These are phyloP conservation scores for Fusarium veterinarium DNA, from an alignment of 2,329 filamentous ascomycete species.

Conservation along the genomic window DNA sequence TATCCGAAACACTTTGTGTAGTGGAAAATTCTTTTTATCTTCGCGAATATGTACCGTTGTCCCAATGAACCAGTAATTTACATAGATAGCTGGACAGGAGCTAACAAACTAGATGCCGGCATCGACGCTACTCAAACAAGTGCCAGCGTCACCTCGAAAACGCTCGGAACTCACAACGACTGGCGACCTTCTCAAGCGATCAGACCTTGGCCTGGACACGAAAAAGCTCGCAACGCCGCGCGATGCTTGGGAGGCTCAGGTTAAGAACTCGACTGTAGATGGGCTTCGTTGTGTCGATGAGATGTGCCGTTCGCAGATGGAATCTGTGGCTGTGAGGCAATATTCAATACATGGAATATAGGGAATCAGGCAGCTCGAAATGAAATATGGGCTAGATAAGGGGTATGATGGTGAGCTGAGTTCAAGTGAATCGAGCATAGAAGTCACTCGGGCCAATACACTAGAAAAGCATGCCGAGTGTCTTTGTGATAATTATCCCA, in stretches of 20 bases:
- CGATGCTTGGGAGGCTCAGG: not conserved
- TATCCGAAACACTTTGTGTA: too few species aligned
- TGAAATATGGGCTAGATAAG: not conserved
- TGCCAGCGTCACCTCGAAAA: too few species aligned
- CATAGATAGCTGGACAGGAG: too few species aligned
- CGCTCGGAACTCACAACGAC: not conserved
- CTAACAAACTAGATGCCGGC: not conserved
- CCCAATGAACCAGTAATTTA: not conserved
- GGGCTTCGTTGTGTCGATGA: too few species aligned
- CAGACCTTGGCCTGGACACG: too few species aligned
- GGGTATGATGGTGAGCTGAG: not conserved
- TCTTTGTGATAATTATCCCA: too few species aligned
- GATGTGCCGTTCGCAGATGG: not conserved
- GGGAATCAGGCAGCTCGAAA: not conserved
- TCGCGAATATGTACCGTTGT: not conserved
- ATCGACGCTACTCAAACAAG: not conserved
- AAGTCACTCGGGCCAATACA: fast-evolving
- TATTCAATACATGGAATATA: not conserved
- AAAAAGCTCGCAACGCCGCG: not conserved
- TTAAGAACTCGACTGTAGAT: not conserved
- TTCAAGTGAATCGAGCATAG: not conserved
- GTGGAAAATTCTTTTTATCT: too few species aligned
- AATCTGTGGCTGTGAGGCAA: not conserved
- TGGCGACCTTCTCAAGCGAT: too few species aligned
- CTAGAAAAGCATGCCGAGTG: not conserved